phyloP scores from a whole-genome alignment of 1,284 basidiomycete species.

The Mycosarcoma mackinlayi region DNA sequence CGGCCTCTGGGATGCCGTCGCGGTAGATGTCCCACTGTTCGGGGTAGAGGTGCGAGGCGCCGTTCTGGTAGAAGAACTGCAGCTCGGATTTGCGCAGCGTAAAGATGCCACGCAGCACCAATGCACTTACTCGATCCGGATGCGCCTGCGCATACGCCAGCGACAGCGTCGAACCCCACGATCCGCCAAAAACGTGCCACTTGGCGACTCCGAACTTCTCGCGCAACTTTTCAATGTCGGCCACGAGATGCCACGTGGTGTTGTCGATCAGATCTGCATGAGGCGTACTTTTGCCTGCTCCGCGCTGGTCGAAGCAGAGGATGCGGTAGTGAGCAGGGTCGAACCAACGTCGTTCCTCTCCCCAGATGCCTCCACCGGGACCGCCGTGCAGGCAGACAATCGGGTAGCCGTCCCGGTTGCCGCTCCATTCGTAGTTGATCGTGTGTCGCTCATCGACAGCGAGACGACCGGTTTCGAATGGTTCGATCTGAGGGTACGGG shows the following conservation, averaged over 20 bases:
- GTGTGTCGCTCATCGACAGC: conserved; percentile 52
- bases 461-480: conserved; percentile 55
- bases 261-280: conserved; percentile 84
- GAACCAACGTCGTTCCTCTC: conserved; percentile 62
- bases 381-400: conserved; percentile 65
- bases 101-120: conserved; percentile 92
- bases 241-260: conserved; percentile 93
- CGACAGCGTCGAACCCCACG: conserved; percentile 83
- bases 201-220: conserved; percentile 73
- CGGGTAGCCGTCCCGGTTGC: conserved; percentile 57
- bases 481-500: conserved; percentile 58
- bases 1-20: conserved; percentile 80
- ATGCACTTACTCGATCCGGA: conserved; percentile 80
- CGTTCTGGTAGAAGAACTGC: conserved; percentile 90
- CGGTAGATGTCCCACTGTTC: conserved; percentile 73
- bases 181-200: conserved; percentile 67
- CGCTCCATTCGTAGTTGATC: conserved; percentile 61
- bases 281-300: conserved; percentile 84
- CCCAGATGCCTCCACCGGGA: conserved; percentile 61
- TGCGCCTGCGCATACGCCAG: conserved; percentile 89
- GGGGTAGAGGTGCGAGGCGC: conserved; percentile 69
- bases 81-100: conserved; percentile 84
- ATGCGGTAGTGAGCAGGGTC: conserved; percentile 63
- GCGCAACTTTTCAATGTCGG: conserved; percentile 85
- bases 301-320: conserved; percentile 72